Percentiles rank a stretch among this genome's conserved stretches.
Conservation (phyloP, 176 grass and related monocot species). For the Phoenix roebelenii region DNA sequence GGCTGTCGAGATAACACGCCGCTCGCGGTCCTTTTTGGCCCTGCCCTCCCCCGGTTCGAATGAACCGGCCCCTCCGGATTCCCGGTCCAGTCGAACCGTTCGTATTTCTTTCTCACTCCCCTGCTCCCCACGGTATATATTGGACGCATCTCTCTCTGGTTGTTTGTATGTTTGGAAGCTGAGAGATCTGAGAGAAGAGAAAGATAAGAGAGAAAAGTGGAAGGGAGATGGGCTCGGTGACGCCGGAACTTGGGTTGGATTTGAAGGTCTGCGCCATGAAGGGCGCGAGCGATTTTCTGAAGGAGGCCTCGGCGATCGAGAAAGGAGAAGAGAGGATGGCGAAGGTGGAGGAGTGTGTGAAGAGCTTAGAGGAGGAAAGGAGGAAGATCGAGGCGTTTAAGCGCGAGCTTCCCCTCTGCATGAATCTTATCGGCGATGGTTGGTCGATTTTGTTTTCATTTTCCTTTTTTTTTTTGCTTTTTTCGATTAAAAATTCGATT, state of each 20-base stretch:
- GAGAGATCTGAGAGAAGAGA: background rate
- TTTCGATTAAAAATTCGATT: background rate
- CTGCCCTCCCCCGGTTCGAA: background rate
- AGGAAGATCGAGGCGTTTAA: conserved; percentile 75
- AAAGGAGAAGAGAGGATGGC: conserved; percentile 24
- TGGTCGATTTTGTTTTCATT: background rate
- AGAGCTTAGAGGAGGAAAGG: conserved; percentile 54
- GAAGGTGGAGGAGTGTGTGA: conserved; percentile 46
- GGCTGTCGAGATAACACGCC: background rate
- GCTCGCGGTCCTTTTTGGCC: conserved; percentile 8
- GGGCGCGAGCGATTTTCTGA: conserved; percentile 29
- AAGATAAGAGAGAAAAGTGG: conserved; percentile 1
- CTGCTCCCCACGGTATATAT: background rate
- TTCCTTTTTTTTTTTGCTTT: background rate
- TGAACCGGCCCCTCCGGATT: conserved; percentile 15
- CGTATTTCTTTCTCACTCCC: conserved; percentile 8
- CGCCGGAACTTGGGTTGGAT: conserved; percentile 22
- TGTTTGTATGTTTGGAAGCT: background rate
- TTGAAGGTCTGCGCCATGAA: conserved; percentile 44
- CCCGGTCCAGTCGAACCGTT: conserved; percentile 20
- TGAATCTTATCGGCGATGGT: conserved; percentile 59
- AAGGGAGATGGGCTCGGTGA: conserved; percentile 26
- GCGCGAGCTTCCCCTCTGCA: conserved; percentile 78
- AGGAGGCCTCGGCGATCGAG: conserved; percentile 18
- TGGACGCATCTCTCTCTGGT: background rate